phyloP scores from a whole-genome alignment of 2,329 filamentous ascomycete genomes.

The Fusarium bactridioides region DNA sequence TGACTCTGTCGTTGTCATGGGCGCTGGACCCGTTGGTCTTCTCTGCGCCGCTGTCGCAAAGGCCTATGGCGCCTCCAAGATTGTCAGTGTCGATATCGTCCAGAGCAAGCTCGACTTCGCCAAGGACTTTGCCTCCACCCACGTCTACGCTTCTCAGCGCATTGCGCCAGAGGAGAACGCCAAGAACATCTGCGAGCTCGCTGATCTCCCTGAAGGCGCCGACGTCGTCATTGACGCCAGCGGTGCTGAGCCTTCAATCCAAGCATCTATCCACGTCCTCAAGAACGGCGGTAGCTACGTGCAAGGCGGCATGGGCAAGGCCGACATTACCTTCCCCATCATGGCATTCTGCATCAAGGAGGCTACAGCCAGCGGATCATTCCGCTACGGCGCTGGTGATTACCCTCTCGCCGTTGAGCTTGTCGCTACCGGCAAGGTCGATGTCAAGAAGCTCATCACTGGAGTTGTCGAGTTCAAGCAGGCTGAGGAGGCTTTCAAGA shows the following conservation, averaged over 20 bases:
- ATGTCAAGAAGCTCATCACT: constrained; percentile 84
- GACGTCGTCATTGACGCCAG: constrained; percentile 84
- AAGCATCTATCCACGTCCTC: constrained; percentile 75
- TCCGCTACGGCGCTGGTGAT: constrained; percentile 88
- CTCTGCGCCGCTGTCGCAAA: constrained; percentile 86
- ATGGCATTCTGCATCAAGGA: constrained; percentile 91
- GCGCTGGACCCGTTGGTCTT: constrained; percentile 86
- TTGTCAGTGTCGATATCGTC: constrained; percentile 90
- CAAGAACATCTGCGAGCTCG: constrained; percentile 67
- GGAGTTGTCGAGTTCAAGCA: constrained; percentile 79
- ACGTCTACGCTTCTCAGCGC: constrained; percentile 71
- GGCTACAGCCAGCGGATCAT: constrained; percentile 84
- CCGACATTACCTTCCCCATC: constrained; percentile 90
- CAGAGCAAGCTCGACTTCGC: constrained; percentile 82
- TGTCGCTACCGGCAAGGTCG: constrained; percentile 74
- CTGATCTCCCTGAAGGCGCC: constrained; percentile 71
- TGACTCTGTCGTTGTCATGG: constrained; percentile 82
- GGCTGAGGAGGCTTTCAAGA: constrained; percentile 85
- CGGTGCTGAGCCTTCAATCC: constrained; percentile 80
- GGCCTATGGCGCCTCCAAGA: constrained; percentile 83
- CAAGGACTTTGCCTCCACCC: constrained; percentile 73
- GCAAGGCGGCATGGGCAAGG: constrained; percentile 89
- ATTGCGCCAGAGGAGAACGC: constrained; percentile 77
- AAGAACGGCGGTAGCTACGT: constrained; percentile 79
- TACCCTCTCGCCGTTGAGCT: constrained; percentile 85